Base-by-base conservation (phyloP, 108 stramenopile genomes). In the Parmales sp. region DNA sequence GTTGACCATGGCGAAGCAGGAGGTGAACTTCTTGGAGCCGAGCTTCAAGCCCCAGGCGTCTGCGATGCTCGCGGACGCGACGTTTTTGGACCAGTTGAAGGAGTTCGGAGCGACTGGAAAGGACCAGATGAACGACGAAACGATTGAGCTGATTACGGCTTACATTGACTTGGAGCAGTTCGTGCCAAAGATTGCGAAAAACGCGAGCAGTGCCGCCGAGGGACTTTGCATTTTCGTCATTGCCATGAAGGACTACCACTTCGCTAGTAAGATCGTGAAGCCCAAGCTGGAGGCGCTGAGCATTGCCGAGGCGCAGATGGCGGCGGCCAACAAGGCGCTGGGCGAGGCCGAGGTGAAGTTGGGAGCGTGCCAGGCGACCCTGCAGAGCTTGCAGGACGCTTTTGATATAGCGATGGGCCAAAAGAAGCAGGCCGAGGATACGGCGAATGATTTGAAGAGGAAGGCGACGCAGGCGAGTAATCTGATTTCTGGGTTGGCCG, bases 181-280 rank as follows among this genome's bases (percentile, higher is more conserved):
- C 69, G 82, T 65, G 1, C 72, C 87, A 16, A 68, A 79, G 31
- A 86, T 91, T 1, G 93, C 93, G 39, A 91, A 90, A 72, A 82
- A 85, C 43, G 93, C 91, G 0, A 89, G 87, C 36, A 77, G 73
- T 0, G 93, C 93, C 38, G 91, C 91, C 7, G 88, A 92, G 67
- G 93, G 93, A 28, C 77, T 94, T 54, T 91, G 91, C 64, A 88
- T 82, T 22, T 94, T 88, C 79, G 90, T 88, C 19, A 70, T 80
- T 39, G 93, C 93, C 28, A 94, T 94, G 93, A 86, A 84, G 70
- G 83, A 45, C 54, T 94, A 92, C 75, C 90, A 91, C 75, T 83
- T 88, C 63, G 93, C 91, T 2, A 88, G 88, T 68, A 92, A 92
- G 74, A 88, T 92, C 70, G 91, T 92, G n/a, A 92, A 92, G 70